These are phyloP conservation scores for Pythium aphanidermatum DNA, from an alignment of 352 stramenopile genomes.

Conservation along the genomic window DNA sequence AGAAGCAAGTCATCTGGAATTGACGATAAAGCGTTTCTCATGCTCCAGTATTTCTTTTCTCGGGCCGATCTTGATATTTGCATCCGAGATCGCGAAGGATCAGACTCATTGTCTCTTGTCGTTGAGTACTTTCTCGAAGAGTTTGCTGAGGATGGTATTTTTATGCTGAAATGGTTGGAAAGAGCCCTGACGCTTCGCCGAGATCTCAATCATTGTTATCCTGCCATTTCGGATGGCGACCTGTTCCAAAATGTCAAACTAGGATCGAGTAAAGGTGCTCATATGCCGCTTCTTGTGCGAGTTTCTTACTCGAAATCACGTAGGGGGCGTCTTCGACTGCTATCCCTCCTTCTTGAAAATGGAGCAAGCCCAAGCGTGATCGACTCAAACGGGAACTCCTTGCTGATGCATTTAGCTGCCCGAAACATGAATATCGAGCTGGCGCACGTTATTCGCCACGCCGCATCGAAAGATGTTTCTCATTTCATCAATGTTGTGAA, in stretches of 20 bases:
- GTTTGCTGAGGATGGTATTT: no score
- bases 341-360: constrained; percentile 51
- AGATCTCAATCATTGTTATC: no score
- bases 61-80: no score
- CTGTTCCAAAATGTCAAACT: no score
- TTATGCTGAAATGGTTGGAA: no score
- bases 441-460: constrained; percentile 34
- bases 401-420: constrained; percentile 54
- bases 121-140: no score
- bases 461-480: constrained; percentile 33
- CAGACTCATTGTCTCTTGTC: no score
- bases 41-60: constrained; percentile 42
- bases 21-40: constrained; percentile 30
- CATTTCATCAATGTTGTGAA: constrained; percentile 50
- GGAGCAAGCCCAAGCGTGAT: constrained; percentile 38
- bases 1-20: constrained; percentile 12
- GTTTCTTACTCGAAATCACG: constrained; percentile 27
- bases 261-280: no score
- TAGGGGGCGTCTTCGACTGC: constrained; percentile 23
- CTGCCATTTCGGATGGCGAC: no score
- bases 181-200: no score
- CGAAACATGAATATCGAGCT: constrained; percentile 43
- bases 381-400: constrained; percentile 49
- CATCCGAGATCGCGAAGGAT: no score
- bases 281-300: constrained; percentile 41